Percentiles rank a stretch among this genome's conserved stretches.
phyloP scores from a whole-genome alignment of 2,329 filamentous ascomycete genomes.

The Apiospora pterosperma region DNA sequence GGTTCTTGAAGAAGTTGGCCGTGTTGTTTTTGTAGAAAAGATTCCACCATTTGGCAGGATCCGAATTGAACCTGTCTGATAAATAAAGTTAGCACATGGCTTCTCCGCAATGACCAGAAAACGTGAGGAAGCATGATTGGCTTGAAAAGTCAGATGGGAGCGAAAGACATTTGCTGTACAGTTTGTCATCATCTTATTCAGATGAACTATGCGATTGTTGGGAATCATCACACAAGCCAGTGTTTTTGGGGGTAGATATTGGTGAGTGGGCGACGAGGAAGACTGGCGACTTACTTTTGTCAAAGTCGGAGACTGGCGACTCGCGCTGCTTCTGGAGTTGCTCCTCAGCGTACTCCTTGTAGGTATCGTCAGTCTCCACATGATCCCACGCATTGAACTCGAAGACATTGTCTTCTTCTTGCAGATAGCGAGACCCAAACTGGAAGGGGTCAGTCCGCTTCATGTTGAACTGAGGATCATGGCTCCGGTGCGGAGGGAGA shows the following conservation, averaged over 20 bases:
- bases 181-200: slow-evolving; percentile 62
- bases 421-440: slow-evolving; percentile 85
- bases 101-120: slow-evolving; percentile 9
- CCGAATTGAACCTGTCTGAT: slow-evolving; percentile 78
- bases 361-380: slow-evolving; percentile 86
- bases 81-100: slow-evolving; percentile 26
- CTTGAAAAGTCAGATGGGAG: slow-evolving; percentile 63
- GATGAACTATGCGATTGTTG: slow-evolving; percentile 67
- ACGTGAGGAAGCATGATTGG: slow-evolving; percentile 9
- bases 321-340: slow-evolving; percentile 84
- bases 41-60: slow-evolving; percentile 97
- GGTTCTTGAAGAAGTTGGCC: slow-evolving; percentile 96
- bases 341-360: slow-evolving; percentile 78
- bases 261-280: neutral
- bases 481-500: slow-evolving; percentile 62
- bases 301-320: slow-evolving; percentile 87
- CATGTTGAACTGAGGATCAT: slow-evolving; percentile 68
- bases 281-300: slow-evolving; percentile 63
- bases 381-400: slow-evolving; percentile 99
- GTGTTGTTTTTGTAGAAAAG: slow-evolving; percentile 97
- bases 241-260: neutral
- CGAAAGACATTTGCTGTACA: slow-evolving; percentile 62
- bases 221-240: slow-evolving; percentile 51
- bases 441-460: slow-evolving; percentile 93
- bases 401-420: slow-evolving; percentile 84